Evolutionary conservation across 257 asterid species (phyloP).

Genomic region (Knoxia roxburghii): DNA sequence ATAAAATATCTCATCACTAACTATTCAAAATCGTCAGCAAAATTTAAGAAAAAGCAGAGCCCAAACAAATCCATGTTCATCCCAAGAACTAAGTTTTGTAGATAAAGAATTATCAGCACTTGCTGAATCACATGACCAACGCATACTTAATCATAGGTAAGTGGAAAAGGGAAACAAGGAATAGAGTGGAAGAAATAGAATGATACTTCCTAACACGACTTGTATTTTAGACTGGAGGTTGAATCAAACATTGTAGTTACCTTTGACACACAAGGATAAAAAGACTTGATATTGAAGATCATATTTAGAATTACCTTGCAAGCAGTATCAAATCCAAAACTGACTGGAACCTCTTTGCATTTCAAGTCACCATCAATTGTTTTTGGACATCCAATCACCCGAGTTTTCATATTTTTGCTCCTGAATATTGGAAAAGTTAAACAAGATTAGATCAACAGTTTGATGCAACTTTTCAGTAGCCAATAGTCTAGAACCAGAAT

Average conservation of each 20-base stretch:
- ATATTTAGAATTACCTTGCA: slow-evolving; percentile 67
- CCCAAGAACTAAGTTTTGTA: neutral
- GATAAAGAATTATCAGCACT: neutral
- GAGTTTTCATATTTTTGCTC: slow-evolving; percentile 78
- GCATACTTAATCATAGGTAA: neutral
- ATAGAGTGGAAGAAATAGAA: neutral
- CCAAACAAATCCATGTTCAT: neutral
- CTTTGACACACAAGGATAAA: neutral
- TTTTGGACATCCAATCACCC: slow-evolving; percentile 96
- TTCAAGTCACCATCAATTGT: slow-evolving; percentile 98
- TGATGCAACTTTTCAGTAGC: too few relatives aligned
- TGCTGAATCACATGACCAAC: neutral
- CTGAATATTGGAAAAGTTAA: slow-evolving; percentile 31
- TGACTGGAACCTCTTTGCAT: slow-evolving; percentile 86
- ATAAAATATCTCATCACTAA: slow-evolving; percentile 1
- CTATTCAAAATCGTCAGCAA: neutral
- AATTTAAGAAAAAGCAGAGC: neutral
- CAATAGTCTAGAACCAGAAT: too few relatives aligned
- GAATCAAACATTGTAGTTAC: neutral
- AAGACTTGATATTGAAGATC: neutral
- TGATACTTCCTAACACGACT: too few relatives aligned
- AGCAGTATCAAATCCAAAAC: slow-evolving; percentile 99
- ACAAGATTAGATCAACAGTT: neutral
- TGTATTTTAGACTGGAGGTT: too few relatives aligned
- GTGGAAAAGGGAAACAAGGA: neutral